Conservation (phyloP, 352 stramenopile species). For the Thalassiosira exigua region DNA sequence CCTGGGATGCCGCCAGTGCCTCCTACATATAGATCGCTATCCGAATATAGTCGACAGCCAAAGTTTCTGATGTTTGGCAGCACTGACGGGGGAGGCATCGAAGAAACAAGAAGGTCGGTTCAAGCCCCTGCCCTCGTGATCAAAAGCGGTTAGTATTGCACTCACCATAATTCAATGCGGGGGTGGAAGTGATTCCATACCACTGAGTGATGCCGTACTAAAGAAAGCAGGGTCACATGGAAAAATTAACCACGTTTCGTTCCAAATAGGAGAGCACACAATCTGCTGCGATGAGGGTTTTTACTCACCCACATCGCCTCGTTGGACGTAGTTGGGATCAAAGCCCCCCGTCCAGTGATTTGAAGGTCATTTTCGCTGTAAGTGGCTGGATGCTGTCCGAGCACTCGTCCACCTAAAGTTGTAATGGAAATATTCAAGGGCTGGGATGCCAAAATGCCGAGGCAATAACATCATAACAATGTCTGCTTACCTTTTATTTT, state of each 20-base stretch:
- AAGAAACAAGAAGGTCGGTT: not conserved
- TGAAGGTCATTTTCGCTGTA: constrained; percentile 23
- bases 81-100: not conserved
- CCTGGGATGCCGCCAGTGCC: constrained; percentile 17
- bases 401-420: constrained; percentile 64
- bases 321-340: constrained; percentile 47
- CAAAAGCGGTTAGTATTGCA: too few relatives aligned
- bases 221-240: not conserved
- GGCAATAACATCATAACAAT: not conserved
- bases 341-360: constrained; percentile 2
- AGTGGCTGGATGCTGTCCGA: constrained; percentile 71
- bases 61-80: constrained; percentile 57
- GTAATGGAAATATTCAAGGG: not conserved
- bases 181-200: constrained; percentile 56
- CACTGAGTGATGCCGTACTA: constrained; percentile 50
- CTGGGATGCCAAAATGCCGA: not conserved
- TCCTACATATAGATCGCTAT: constrained; percentile 39
- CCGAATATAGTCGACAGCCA: constrained; percentile 53
- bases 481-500: constrained; percentile 6
- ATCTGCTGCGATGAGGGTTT: too few relatives aligned
- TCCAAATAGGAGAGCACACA: too few relatives aligned
- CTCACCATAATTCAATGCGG: constrained; percentile 40
- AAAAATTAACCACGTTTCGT: too few relatives aligned
- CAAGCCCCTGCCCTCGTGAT: not conserved
- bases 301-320: constrained; percentile 52